Base-by-base conservation (phyloP, 1,284 basidiomycete genomes). In the Megacollybia platyphylla region DNA sequence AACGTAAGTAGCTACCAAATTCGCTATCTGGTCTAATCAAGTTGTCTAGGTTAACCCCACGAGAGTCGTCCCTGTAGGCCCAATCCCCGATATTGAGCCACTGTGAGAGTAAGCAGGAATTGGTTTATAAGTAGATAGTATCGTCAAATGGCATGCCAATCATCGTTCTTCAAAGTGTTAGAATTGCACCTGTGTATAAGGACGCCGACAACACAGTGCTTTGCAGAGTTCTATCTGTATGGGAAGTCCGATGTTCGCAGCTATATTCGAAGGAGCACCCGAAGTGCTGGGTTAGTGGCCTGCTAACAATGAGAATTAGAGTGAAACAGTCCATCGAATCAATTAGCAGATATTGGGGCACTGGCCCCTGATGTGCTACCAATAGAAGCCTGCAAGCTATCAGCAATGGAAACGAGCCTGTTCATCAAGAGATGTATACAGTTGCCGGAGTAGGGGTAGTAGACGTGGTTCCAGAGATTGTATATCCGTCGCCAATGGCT, bases 61-160 rank as follows among this genome's bases (percentile, higher is more conserved):
- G 8, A 71, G 81, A 35, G 64, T 93, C 50, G 79, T 92, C 2
- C 81, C 88, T 7, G 61, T 71, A 9, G 88, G 88, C 0, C 88
- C 88, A 0, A 61, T 76, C 42, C 79, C 79, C 1, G 56, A 78
- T 52, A 79, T 92, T 46, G 70, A 79, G 55, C 73, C 83, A 3
- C 57, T 89, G 51, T 76, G 52, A 61, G 20, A 8, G 15, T 15
- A 15, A 15, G 15, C 15, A 15, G 15, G 15, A 43, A 18, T 17
- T 13, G 18, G 9, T 30, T 7, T 5, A 17, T n/a, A 5, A 15
- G 2, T 2, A 34, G 2, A 34, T 34, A 34, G 32, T 34, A 34
- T 34, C 15, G 7, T 34, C 2, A 34, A 34, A n/a, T 17, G n/a
- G 4, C 32, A 24, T 24, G 20, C 20, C 20, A 24, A 5, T 24